A percentile compares a stretch with the other conserved stretches of the same genome.
These are phyloP conservation scores for Pestalotiopsis sp. DNA, from an alignment of 2,329 filamentous ascomycete species.

Conservation along the genomic window DNA sequence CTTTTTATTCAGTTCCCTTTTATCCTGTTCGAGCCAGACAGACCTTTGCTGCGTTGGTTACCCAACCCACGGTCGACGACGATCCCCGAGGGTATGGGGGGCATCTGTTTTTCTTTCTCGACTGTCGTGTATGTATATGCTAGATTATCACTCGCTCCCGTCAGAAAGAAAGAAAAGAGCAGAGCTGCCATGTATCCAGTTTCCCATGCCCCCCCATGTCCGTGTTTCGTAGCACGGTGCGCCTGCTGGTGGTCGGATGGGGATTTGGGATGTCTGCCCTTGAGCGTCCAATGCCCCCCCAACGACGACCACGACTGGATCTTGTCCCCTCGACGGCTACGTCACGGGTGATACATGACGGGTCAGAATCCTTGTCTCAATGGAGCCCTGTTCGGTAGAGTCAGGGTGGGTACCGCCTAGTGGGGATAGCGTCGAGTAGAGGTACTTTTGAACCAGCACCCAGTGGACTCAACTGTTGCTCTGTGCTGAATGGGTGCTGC, in stretches of 20 bases:
- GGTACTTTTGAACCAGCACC: conserved; percentile 6
- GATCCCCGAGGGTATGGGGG: neutral
- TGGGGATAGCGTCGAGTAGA: conserved; percentile 3
- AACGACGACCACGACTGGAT: neutral
- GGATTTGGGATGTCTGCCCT: neutral
- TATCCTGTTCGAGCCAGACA: neutral
- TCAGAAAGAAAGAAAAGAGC: neutral
- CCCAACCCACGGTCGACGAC: conserved; percentile 5
- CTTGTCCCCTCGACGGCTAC: conserved; percentile 8
- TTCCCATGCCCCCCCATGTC: neutral
- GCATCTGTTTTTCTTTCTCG: neutral
- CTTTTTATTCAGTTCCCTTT: neutral
- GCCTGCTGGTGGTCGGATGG: neutral
- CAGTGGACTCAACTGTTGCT: neutral
- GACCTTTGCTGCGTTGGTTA: neutral
- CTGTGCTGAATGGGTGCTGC: neutral
- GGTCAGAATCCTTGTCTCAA: conserved; percentile 1
- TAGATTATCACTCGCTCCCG: conserved; percentile 1
- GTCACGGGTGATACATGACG: conserved; percentile 11
- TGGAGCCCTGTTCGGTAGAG: conserved; percentile 5
- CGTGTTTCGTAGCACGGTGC: neutral
- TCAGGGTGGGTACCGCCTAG: neutral
- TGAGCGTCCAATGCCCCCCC: neutral
- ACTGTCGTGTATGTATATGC: neutral
- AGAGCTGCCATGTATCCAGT: neutral